Evolutionary conservation across 495 filamentous ascomycete species (phyloP), one percentile per base, ranked within the genome.

Genomic region (Penicillium pulvis): DNA sequence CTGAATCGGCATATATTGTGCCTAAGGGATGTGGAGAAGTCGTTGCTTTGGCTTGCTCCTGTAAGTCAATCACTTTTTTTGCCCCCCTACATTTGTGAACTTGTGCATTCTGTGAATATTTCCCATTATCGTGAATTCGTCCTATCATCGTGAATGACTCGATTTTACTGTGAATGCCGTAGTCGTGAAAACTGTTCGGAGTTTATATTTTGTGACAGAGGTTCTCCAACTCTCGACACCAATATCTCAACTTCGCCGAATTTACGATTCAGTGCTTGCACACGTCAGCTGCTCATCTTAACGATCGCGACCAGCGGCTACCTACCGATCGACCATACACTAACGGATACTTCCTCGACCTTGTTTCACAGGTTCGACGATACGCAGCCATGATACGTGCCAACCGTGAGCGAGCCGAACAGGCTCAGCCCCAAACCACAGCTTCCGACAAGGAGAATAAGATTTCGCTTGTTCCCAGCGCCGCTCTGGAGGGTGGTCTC

Each of bases 331-430:
- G 86, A 56, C 91, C 90, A 35, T 98, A 97, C 78, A 91, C 84
- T 83, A 89, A 87, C 80, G 87, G 86, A 59, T 98, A 98, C 78
- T 97, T 97, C 66, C 85, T 96, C 68, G 93, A 98, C 78, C 87
- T 96, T 54, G 82, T 93, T 67, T 89, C 90, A 63, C 91, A 96
- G 84, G 88, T 90, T 54, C 83, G 84, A 65, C 83, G 86, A 55
- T 90, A 90, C 81, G 88, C 88, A 49, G 72, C 75, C 12, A 78
- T 81, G 69, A 77, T 88, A 66, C 77, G 79, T n/a, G 81, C 77
- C 44, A 75, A 76, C 28, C 78, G 82, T 30, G 71, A 81, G 49
- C 70, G 71, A 51, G 59, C 65, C 20, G 52, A 64, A 56, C 50
- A 31, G 41, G 57, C 53, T 23, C 41, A 58, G 20, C 48, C 55